Conservation (phyloP, 2,329 filamentous ascomycete species). For the Gnomoniopsis sp. region DNA sequence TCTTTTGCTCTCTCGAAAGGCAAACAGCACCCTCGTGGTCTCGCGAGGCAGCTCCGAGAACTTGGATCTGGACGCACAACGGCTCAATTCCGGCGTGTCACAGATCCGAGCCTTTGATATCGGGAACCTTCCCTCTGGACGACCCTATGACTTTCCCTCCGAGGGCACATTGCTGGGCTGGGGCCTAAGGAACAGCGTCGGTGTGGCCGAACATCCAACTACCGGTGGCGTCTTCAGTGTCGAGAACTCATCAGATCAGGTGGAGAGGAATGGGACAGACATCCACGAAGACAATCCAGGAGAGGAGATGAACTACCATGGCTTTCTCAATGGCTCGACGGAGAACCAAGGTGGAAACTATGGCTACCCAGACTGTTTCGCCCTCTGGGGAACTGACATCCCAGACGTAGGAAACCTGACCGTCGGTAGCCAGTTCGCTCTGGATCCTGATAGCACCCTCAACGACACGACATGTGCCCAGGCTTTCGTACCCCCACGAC, state of each 20-base stretch:
- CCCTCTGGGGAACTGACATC: slow-evolving; percentile 57
- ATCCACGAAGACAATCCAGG: slow-evolving; percentile 66
- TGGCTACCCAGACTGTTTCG: slow-evolving; percentile 69
- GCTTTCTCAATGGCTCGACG: slow-evolving; percentile 41
- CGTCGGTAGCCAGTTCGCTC: slow-evolving; percentile 49
- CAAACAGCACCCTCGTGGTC: slow-evolving; percentile 58
- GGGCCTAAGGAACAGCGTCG: slow-evolving; percentile 69
- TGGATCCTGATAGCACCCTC: slow-evolving; percentile 29
- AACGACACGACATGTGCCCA: slow-evolving; percentile 43
- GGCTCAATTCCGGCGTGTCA: slow-evolving; percentile 55
- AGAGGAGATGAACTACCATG: slow-evolving; percentile 70
- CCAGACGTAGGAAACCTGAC: slow-evolving; percentile 38
- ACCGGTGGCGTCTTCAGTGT: slow-evolving; percentile 53
- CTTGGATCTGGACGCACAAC: slow-evolving; percentile 52
- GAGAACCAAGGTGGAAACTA: slow-evolving; percentile 50
- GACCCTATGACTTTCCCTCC: slow-evolving; percentile 44
- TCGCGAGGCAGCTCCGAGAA: slow-evolving; percentile 64
- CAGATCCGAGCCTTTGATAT: slow-evolving; percentile 61
- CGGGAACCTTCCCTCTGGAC: slow-evolving; percentile 24
- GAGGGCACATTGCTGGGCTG: slow-evolving; percentile 50
- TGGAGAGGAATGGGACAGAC: slow-evolving; percentile 50
- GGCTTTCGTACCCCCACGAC: slow-evolving; percentile 44
- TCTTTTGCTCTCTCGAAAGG: slow-evolving; percentile 55
- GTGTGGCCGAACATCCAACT: slow-evolving; percentile 55
- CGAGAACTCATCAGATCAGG: slow-evolving; percentile 64